Base-by-base conservation (phyloP, 169 alveolate genomes). In the Cryptosporidium tyzzeri region DNA sequence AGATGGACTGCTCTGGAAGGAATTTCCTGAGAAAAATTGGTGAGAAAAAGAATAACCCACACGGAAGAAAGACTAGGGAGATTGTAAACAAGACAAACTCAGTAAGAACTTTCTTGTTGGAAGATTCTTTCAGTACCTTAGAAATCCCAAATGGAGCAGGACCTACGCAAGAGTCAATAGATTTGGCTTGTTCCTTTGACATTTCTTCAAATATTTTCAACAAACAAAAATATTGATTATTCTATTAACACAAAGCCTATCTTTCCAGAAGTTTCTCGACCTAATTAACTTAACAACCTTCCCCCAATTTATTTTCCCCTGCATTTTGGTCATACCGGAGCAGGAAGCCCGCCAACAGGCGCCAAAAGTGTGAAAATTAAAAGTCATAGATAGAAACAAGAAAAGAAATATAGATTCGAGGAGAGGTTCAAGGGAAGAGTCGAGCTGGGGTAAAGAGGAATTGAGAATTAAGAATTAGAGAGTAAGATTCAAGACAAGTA, bases 91-190 rank as follows among this genome's bases (percentile, higher is more conserved):
- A 26, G 6, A 80, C n/a, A 33, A 80, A 80, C 53, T 80, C 89
- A 21, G 33, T 10, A 4, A 80, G 21, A 6, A 80, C 89, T 23
- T 12, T 51, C 21, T 65, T 61, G 26, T 80, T 80, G n/a, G 75
- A 80, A 10, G 89, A 14, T n/a, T 80, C 89, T 10, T 59, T 80
- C 14, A 80, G 35, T n/a, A 80, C 68, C 26, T 37, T 80, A 1
- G 89, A 59, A 18, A 80, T 58, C 35, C 89, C 89, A 26, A 31
- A 21, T 65, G 89, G 89, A 33, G 89, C 89, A 16, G 89, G 89
- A 21, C 89, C 89, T 41, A 80, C 89, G 62, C 74, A 80, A 39
- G 74, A 80, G 23, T 44, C 75, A 23, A 33, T 67, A 18, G 23
- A 26, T 53, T 48, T 75, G 12, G 31, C 51, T 12, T 44, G 61